Percentiles rank a stretch among this genome's conserved stretches.
These are phyloP conservation scores for Xylaria sp. DNA, from an alignment of 2,329 filamentous ascomycete genomes.

Conservation along the genomic window DNA sequence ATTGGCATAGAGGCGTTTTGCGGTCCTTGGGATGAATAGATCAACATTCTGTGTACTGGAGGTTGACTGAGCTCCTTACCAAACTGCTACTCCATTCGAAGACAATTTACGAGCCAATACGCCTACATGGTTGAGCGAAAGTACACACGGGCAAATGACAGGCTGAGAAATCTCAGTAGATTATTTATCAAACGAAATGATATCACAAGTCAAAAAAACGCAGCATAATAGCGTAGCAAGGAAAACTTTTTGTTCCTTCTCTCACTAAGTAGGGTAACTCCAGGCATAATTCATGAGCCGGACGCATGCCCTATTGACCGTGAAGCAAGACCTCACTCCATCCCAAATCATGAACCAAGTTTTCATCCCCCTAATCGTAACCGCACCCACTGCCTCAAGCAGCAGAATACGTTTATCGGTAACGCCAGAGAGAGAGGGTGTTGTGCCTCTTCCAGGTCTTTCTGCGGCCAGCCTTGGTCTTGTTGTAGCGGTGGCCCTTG, in stretches of 20 bases:
- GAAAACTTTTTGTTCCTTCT: conserved; percentile 47
- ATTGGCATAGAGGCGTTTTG: neutral
- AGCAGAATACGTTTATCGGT: conserved; percentile 72
- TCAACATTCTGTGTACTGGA: too few species aligned
- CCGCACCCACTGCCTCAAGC: conserved; percentile 37
- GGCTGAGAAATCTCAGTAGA: conserved; percentile 13
- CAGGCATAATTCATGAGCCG: conserved; percentile 49
- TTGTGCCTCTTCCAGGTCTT: conserved; percentile 99
- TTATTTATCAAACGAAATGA: conserved; percentile 33
- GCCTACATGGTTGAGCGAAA: neutral
- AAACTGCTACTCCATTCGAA: neutral
- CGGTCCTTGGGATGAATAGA: neutral
- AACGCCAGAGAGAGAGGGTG: conserved; percentile 98
- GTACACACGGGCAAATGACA: neutral
- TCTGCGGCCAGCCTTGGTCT: conserved; percentile 94
- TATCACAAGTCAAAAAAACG: conserved; percentile 35
- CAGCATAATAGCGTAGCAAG: conserved; percentile 38
- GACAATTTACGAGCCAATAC: neutral
- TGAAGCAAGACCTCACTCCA: conserved; percentile 48
- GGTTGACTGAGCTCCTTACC: neutral
- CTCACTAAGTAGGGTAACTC: conserved; percentile 50
- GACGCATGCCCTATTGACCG: conserved; percentile 47
- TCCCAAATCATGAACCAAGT: conserved; percentile 47
- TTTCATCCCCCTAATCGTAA: conserved; percentile 37
- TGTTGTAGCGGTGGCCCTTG: conserved; percentile 99